These are phyloP conservation scores for Alternaria alternata DNA, from an alignment of 2,329 filamentous ascomycete species.

Conservation along the genomic window DNA sequence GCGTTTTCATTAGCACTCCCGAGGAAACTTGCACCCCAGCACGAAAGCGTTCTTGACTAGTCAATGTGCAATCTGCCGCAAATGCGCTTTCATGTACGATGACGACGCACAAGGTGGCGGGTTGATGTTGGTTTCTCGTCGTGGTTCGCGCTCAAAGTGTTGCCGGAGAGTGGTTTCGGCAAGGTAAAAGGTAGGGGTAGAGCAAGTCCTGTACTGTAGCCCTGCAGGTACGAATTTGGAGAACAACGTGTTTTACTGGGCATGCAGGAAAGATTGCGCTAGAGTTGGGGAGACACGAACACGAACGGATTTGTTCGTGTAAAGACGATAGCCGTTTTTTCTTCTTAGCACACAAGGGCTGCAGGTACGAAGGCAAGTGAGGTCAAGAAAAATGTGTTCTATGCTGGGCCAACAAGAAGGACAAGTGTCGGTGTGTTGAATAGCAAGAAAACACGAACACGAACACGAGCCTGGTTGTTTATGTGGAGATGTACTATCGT, in stretches of 20 bases:
- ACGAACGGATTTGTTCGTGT: not conserved
- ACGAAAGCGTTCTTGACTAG: no score
- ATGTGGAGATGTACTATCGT: no score
- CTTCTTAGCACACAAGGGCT: not conserved
- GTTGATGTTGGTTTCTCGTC: not conserved
- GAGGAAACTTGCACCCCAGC: no score
- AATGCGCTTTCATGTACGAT: not conserved
- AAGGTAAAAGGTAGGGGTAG: not conserved
- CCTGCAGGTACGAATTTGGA: no score
- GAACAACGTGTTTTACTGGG: no score
- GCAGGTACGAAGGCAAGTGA: not conserved
- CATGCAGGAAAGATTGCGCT: not conserved
- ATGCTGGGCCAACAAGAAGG: not conserved
- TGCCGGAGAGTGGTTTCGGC: not conserved
- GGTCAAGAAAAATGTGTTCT: not conserved
- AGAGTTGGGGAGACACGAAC: not conserved
- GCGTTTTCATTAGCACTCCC: no score
- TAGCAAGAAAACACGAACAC: no score
- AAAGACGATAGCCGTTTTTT: not conserved
- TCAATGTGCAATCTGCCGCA: not conserved
- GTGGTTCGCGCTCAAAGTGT: not conserved
- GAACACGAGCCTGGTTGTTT: no score
- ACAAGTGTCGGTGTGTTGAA: no score
- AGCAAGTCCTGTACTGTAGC: no score
- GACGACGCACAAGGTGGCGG: not conserved